These are phyloP conservation scores for Paxillus rubicundulus DNA, from an alignment of 768 basidiomycete species.

Conservation along the genomic window DNA sequence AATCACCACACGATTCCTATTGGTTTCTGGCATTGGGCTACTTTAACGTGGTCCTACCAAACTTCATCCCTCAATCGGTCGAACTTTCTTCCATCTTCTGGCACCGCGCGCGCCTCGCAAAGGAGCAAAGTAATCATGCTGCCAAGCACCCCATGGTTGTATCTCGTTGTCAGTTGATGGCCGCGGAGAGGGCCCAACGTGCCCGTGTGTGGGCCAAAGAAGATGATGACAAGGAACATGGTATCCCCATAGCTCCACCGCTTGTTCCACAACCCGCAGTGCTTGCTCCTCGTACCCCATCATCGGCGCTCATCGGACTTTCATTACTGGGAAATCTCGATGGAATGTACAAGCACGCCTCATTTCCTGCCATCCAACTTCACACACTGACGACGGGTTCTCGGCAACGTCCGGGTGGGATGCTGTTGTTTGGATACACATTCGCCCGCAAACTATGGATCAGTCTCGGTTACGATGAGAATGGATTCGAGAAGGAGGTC, in stretches of 20 bases:
- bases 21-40: constrained; percentile 82
- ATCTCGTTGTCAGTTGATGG: constrained; percentile 63
- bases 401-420: constrained; percentile 72
- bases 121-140: constrained; percentile 62
- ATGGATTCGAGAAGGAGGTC: constrained; percentile 62
- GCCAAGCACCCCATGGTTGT: constrained; percentile 63
- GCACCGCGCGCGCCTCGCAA: constrained; percentile 69
- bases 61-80: constrained; percentile 53
- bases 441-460: constrained; percentile 75
- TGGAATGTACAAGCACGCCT: constrained; percentile 69
- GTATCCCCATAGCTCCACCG: constrained; percentile 36
- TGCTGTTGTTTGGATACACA: constrained; percentile 82
- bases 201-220: constrained; percentile 70
- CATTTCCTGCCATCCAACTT: constrained; percentile 55
- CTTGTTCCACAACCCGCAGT: constrained; percentile 15
- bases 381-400: constrained; percentile 81
- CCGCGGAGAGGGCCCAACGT: constrained; percentile 55
- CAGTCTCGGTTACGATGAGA: constrained; percentile 76
- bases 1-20: constrained; percentile 56
- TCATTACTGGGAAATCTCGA: constrained; percentile 86
- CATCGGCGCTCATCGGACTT: constrained; percentile 66
- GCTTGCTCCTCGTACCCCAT: constrained; percentile 43
- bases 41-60: constrained; percentile 78
- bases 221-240: constrained; percentile 62
- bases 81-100: constrained; percentile 56